Evolutionary conservation across 2,329 filamentous ascomycete genomes (phyloP), one percentile per base, ranked within the genome.

Genomic region (Phialemoniopsis sp.): DNA sequence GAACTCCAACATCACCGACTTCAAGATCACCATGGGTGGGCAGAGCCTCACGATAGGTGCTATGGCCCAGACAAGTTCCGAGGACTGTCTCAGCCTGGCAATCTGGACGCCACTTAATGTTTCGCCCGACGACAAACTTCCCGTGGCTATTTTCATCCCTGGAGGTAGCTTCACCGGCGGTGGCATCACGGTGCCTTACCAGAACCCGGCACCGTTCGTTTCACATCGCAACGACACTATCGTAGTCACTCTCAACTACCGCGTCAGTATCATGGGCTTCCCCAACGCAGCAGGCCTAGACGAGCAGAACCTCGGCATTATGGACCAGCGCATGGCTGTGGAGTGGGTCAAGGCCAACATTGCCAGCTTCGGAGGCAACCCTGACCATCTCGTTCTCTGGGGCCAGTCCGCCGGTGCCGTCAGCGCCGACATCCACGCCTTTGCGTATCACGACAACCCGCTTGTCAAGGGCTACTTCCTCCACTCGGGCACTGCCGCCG

Each of bases 311-410:
- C 45, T 72, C 10, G 72, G 70, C 2, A 52, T 76, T 5, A 58
- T 66, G 4, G 73, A 79, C 50, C 70, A 76, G 48, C 65, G 71
- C 8, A 49, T 60, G 15, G 71, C 68, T 1, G 51, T 76, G 1
- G 67, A 73, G 53, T 77, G 72, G 73, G 54, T 72, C 0, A 59
- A 59, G 30, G 56, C 65, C 42, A 74, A 76, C 50, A 67, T 75
- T 30, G 58, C 46, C 8, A 55, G 53, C 6, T 76, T 77, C 44
- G 70, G 70, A 38, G 72, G 73, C 21, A 66, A 70, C 44, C 52
- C 56, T 4, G 40, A 50, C 4, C 54, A 57, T 13, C 71, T 73
- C 44, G 63, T 63, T 4, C 55, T 71, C 7, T 67, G 65, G 47
- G 72, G 72, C 13, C 66, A 70, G 53, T 71, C 67, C 15, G 67